phyloP scores from a whole-genome alignment of 2,329 filamentous ascomycete genomes.

The Amauroascus verrucosus region DNA sequence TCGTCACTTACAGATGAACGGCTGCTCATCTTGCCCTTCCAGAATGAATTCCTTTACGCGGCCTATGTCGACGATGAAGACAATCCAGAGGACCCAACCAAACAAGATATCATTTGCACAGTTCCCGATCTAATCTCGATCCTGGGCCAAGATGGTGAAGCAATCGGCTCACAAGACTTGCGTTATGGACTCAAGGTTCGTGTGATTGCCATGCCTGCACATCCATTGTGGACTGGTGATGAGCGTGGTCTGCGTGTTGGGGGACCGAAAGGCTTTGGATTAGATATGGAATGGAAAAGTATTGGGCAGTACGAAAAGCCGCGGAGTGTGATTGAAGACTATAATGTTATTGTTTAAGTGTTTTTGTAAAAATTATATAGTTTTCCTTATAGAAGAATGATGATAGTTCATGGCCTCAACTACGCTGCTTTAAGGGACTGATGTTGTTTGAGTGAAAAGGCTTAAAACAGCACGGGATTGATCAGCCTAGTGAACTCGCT shows the following conservation, averaged over 20 bases:
- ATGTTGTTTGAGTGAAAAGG: not conserved
- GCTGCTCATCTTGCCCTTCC: constrained; percentile 23
- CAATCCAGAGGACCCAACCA: constrained; percentile 5
- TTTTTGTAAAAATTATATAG: not conserved
- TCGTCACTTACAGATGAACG: not conserved
- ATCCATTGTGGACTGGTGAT: constrained; percentile 41
- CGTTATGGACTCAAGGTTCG: constrained; percentile 44
- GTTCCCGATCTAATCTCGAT: constrained; percentile 33
- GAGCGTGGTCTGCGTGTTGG: constrained; percentile 32
- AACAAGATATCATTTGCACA: constrained; percentile 22
- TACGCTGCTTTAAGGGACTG: not conserved
- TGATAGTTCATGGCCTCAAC: not conserved
- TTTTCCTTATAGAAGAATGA: not conserved
- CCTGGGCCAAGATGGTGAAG: constrained; percentile 39
- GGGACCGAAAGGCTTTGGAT: constrained; percentile 33
- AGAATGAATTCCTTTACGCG: constrained; percentile 23
- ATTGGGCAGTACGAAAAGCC: constrained; percentile 20
- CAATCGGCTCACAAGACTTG: constrained; percentile 42
- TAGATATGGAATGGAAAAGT: constrained; percentile 19
- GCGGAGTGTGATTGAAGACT: constrained; percentile 24
- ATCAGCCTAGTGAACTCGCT: too few relatives aligned
- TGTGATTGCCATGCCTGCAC: constrained; percentile 43
- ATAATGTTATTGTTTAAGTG: constrained; percentile 11
- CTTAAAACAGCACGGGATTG: not conserved
- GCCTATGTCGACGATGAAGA: constrained; percentile 17